Base-by-base conservation (phyloP, 2,329 filamentous ascomycete genomes). In the Fusarium liriodendri region DNA sequence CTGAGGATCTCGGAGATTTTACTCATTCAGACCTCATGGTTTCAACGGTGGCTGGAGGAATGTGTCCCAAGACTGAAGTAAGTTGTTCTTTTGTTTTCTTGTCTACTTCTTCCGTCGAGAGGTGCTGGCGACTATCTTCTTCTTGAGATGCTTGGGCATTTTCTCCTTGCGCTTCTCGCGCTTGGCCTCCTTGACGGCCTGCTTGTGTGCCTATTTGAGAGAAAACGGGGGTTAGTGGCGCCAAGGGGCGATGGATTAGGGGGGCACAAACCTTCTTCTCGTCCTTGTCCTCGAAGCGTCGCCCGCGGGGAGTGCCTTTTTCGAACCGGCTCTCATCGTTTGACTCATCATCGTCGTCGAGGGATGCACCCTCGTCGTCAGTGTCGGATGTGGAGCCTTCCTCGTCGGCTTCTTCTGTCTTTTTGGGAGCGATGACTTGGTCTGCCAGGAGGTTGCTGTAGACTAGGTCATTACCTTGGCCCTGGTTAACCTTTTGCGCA, bases 101-200 rank as follows among this genome's bases (percentile, higher is more conserved):
- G 59, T 81, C 79, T 86, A 89, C 81, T 89, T 92, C 85, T 93
- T 93, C 79, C 89, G 90, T 75, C 90, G 86, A 65, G 90, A 87
- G 18, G 88, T 87, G 72, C 86, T 86, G 65, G 88, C 89, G 29
- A 97, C 90, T 67, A 97, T 84, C 81, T 93, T 94, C 87, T 98
- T 98, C 89, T 99, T 99, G 37, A 98, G 75, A 81, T 97, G 91
- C 85, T 99, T 99, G 0, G 97, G 96, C 84, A 99, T 97, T 87
- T 99, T 99, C 5, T 94, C 93, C 83, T 96, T 94, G 69, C 97
- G 88, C 86, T 97, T 95, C 83, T 98, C 95, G 38, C 95, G 91
- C 86, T 98, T 98, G 79, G 95, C 96, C 79, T 98, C 96, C 85
- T 98, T 99, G 76, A 98, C 93, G 2, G 93, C 92, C 81, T 91